Evolutionary conservation across 345 rosid species (phyloP), one percentile per base, ranked within the genome.

Genomic region (Bruguiera parviflora): DNA sequence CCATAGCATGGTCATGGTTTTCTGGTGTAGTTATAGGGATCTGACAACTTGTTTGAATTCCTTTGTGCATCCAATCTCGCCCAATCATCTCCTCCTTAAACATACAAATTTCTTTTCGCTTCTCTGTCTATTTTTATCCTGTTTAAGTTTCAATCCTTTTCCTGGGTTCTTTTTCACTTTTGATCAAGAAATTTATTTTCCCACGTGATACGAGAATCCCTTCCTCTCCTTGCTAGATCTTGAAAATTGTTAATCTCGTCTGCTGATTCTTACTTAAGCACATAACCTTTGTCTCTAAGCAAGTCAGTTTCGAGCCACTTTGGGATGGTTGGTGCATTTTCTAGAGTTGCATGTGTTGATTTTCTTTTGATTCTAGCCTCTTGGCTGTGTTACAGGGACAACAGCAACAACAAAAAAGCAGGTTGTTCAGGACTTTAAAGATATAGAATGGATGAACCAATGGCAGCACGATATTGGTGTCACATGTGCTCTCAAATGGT

Each of bases 401-500:
- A 25, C n/a, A n/a, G 37, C 3, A 27, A 22, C 24, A 53, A 22
- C 58, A 53, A 6, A 53, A 31, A 57, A 29, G 57, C 13, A 21
- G 0, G 35, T 55, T 66, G 63, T 59, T 66, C 53, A 29, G 63
- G 68, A 43, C 68, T 63, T 43, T 32, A 65, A 49, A 9, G 58
- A 58, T 59, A 62, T 57, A 60, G 25, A 43, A 82, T 88, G 87
- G 88, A 86, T 27, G 89, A 83, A 68, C 76, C 85, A 60, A 67
- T 73, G 65, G 78, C 83, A 39, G 76, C 81, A 31, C 76, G 80
- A 62, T 88, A 84, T 58, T 86, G 88, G 87, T 88, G 90, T 76
- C 72, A 94, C 70, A 63, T 64, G 87, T 89, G 98, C 80, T 74
- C 80, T 43, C 92, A 71, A 68, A 82, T 74, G 70, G 97, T 94